phyloP scores from a whole-genome alignment of 257 asterid genomes.

The Przewalskia tangutica region DNA sequence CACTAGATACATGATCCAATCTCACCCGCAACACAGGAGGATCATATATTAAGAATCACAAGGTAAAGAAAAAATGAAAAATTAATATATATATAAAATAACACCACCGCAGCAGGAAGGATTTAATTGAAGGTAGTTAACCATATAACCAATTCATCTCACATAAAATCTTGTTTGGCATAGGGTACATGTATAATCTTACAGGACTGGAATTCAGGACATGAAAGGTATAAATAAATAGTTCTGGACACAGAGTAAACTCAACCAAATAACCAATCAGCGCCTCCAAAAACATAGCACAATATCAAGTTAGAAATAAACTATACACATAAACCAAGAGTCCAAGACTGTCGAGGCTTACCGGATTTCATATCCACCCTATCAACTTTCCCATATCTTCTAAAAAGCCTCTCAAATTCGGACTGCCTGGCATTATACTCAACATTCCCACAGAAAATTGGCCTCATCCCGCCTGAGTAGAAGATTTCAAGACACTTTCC shows the following conservation, averaged over 20 bases:
- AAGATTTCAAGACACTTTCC: not conserved
- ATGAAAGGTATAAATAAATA: not conserved
- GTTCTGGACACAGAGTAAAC: not conserved
- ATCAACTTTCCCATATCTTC: slow-evolving; percentile 71
- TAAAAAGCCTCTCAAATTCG: slow-evolving; percentile 70
- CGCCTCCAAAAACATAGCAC: not conserved
- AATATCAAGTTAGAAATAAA: not conserved
- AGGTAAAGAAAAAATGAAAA: not conserved
- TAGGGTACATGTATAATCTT: not conserved
- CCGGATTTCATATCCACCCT: slow-evolving; percentile 85
- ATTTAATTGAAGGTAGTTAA: not conserved
- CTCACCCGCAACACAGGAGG: not conserved
- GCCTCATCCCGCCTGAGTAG: slow-evolving; percentile 43
- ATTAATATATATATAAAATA: not conserved
- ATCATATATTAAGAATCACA: not conserved
- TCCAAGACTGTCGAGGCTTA: slow-evolving; percentile 19
- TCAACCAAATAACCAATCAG: not conserved
- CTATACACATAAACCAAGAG: not conserved
- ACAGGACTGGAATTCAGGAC: not conserved
- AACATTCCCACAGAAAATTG: slow-evolving; percentile 73
- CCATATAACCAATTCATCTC: not conserved
- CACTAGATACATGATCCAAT: not conserved
- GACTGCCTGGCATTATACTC: slow-evolving; percentile 76
- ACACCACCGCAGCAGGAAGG: not conserved
- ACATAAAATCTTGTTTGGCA: not conserved